Evolutionary conservation across 495 filamentous ascomycete genomes (phyloP).

Genomic region (Cudoniella acicularis): DNA sequence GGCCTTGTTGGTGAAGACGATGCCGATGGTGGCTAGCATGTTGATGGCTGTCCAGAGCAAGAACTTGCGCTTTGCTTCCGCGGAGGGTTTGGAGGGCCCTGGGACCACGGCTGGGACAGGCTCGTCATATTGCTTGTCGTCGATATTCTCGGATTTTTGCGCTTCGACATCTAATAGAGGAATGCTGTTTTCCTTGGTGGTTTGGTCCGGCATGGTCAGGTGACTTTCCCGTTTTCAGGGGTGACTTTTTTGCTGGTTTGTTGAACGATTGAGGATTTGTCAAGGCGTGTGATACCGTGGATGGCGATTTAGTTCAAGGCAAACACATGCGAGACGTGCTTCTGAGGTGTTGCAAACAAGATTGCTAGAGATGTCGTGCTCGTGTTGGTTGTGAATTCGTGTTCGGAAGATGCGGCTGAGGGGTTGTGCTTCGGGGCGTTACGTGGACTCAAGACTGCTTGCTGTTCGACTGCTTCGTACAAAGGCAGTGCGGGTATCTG

Average conservation of each 20-base stretch:
- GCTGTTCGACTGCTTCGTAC: too few species aligned
- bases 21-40: constrained; percentile 34
- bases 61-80: constrained; percentile 20
- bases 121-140: constrained; percentile 3
- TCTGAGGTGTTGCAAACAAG: background rate
- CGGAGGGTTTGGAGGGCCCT: background rate
- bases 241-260: too few species aligned
- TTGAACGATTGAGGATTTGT: too few species aligned
- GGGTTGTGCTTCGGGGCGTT: background rate
- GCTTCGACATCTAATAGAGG: constrained; percentile 18
- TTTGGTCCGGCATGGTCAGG: constrained; percentile 8
- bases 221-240: background rate
- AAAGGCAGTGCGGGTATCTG: too few species aligned
- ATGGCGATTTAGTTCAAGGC: too few species aligned
- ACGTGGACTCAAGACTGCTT: background rate
- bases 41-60: constrained; percentile 33
- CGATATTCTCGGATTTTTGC: background rate
- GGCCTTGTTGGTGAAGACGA: constrained; percentile 51
- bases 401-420: background rate
- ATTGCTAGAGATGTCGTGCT: background rate
- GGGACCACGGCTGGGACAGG: background rate
- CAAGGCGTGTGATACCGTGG: too few species aligned
- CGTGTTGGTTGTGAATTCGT: background rate
- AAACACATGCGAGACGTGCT: background rate
- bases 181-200: constrained; percentile 13